Evolutionary conservation across 129 eudicot genomes (phyloP), one percentile per base, ranked within the genome.

Genomic region (Flaveria robusta): DNA sequence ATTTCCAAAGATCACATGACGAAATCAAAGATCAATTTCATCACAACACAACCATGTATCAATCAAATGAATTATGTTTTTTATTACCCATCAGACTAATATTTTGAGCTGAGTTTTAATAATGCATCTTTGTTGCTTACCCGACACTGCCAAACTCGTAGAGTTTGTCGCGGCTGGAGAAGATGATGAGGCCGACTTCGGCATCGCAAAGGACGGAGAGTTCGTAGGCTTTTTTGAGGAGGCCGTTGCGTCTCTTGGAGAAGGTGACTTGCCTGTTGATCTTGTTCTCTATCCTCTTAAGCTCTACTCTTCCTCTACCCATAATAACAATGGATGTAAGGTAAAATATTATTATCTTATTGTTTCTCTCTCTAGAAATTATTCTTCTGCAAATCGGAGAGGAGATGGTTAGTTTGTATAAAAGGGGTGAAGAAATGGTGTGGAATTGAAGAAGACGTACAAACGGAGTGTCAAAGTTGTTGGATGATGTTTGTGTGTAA

Each of bases 221-320:
- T n/a, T 92, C 98, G 41, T 86, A 87, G 60, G 98, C 98, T 88
- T 92, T 92, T 81, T 92, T 92, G n/a, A 92, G 85, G 73, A 92
- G 76, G 27, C 98, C 98, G 75, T 85, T 84, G 68, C 98, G 75
- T 29, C 98, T 74, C 74, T 92, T 92, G 0, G 96, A 92, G 82
- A 92, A 92, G 41, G 98, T 92, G 31, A 92, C 98, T 46, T 92
- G 98, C 18, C 98, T 58, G 88, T 90, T 92, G 74, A 87, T 92
- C 66, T 89, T 89, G 90, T 92, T 89, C 71, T 92, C 98, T 37
- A 92, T 92, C 76, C 96, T 85, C 88, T 89, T 89, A 46, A 92
- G 72, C 71, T 89, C 96, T 18, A 92, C 98, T 86, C 89, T 87
- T 29, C 98, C 98, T 86, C 98, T 88, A 56, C 96, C 98, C 98